Percentiles rank a stretch among this genome's conserved stretches.
phyloP scores from a whole-genome alignment of 2,329 filamentous ascomycete genomes.

The Cordyceps sp. region DNA sequence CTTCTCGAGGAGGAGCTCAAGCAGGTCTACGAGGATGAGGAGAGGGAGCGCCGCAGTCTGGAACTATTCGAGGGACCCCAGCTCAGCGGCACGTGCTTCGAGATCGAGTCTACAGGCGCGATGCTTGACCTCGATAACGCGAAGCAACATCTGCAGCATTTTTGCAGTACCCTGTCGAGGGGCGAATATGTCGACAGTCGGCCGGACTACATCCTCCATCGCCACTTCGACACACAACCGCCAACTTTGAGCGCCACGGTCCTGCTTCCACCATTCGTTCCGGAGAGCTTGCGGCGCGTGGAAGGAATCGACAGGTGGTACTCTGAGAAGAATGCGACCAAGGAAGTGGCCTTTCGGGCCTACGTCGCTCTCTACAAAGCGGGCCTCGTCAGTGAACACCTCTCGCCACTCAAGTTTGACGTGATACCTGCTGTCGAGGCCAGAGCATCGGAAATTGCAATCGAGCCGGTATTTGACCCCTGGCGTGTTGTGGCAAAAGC shows the following conservation, averaged over 20 bases:
- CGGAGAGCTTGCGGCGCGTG: slow-evolving; percentile 19
- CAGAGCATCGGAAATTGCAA: slow-evolving; percentile 16
- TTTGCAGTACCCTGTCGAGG: slow-evolving; percentile 48
- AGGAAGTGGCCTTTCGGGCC: slow-evolving; percentile 71
- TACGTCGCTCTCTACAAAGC: slow-evolving; percentile 53
- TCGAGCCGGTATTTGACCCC: slow-evolving; percentile 24
- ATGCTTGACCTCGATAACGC: slow-evolving; percentile 58
- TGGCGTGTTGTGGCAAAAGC: slow-evolving; percentile 26
- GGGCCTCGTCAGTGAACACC: slow-evolving; percentile 59
- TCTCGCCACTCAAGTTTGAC: slow-evolving; percentile 45
- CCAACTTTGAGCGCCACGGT: slow-evolving; percentile 40
- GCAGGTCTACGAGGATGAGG: slow-evolving; percentile 46
- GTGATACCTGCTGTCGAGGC: slow-evolving; percentile 21
- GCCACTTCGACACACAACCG: slow-evolving; percentile 12
- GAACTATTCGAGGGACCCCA: slow-evolving; percentile 28
- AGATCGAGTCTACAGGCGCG: slow-evolving; percentile 34
- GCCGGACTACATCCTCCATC: slow-evolving; percentile 49
- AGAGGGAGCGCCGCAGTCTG: slow-evolving; percentile 29
- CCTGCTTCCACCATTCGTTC: slow-evolving; percentile 52
- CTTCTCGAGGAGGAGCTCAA: slow-evolving; percentile 59
- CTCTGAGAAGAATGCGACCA: slow-evolving; percentile 55
- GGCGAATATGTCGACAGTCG: slow-evolving; percentile 43
- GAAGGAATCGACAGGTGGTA: slow-evolving; percentile 33
- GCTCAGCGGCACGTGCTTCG: slow-evolving; percentile 12
- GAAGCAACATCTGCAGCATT: slow-evolving; percentile 63